Evolutionary conservation across 345 rosid species (phyloP), one percentile per base, ranked within the genome.

Genomic region (Salix brachista): DNA sequence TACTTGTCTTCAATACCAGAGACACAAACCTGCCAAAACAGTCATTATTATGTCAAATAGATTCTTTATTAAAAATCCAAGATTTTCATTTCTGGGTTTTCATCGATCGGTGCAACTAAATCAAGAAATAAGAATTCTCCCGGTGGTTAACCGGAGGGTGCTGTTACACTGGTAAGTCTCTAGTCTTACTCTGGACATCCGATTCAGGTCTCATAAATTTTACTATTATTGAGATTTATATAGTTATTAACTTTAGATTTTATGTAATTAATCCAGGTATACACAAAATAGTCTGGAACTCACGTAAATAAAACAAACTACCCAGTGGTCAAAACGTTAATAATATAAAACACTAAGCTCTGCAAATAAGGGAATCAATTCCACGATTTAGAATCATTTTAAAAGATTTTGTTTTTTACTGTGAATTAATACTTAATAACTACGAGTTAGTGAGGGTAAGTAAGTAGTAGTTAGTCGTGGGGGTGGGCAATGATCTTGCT

Each of bases 401-500:
- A 56, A 56, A 4, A 6, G 3, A 52, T 56, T 44, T 30, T 34
- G 36, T 34, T 48, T 65, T 68, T 54, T 34, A 34, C 12, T 32
- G 73, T 64, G 3, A 62, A 73, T 70, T 80, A 67, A 48, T 28
- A 66, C 70, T 70, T 82, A 69, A 58, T 28, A 8, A 34, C 23
- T 41, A 41, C n/a, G 28, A 65, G 4, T 61, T 71, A 37, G 25
- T 50, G 69, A 75, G 62, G 9, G 13, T 56, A 9, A n/a, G 62
- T n/a, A n/a, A 58, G 62, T n/a, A n/a, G 62, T 67, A 80, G 80
- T 74, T 72, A 64, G 79, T 84, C 69, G 77, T 83, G 83, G 87
- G 89, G 85, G 79, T 87, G 88, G 88, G 76, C 87, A 84, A 75
- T 76, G 82, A 82, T 86, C 83, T 85, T 83, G 83, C 48, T 74